Evolutionary conservation across 2,329 filamentous ascomycete genomes (phyloP).

Genomic region (Arachnopeziza araneosa): DNA sequence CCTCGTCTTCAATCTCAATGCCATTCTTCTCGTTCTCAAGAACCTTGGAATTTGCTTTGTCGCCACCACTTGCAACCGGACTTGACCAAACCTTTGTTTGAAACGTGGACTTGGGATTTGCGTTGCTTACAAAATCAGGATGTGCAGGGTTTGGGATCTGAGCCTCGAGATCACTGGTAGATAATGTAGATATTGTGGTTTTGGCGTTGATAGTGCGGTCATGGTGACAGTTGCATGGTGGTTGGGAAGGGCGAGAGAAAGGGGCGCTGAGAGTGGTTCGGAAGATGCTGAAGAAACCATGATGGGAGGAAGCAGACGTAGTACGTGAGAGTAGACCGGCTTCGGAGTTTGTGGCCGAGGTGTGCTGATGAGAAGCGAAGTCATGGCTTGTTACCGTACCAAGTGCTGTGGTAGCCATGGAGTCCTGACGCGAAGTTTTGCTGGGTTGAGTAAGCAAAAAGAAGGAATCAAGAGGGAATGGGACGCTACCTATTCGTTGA

Average conservation of each 20-base stretch:
- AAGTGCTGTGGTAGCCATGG: neutral
- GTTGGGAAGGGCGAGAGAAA: neutral
- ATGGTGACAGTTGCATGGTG: neutral
- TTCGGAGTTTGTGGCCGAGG: neutral
- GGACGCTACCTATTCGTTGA: neutral
- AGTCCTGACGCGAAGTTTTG: neutral
- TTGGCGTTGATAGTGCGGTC: neutral
- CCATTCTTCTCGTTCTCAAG: neutral
- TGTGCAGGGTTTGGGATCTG: neutral
- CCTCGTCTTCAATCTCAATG: constrained; percentile 2
- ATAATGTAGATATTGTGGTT: neutral
- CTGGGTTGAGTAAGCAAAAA: neutral
- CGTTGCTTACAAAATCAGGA: neutral
- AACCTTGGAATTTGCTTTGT: neutral
- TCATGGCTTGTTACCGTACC: neutral
- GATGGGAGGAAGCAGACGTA: neutral
- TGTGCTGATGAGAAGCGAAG: neutral
- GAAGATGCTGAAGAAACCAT: neutral
- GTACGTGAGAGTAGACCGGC: neutral
- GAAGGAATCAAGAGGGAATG: neutral
- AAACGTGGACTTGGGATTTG: neutral
- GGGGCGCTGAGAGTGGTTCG: neutral
- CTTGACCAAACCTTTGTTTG: neutral
- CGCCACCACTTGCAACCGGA: neutral
- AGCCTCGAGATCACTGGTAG: neutral